Conservation (phyloP, 129 eudicot species). For the Solidago caesia region DNA sequence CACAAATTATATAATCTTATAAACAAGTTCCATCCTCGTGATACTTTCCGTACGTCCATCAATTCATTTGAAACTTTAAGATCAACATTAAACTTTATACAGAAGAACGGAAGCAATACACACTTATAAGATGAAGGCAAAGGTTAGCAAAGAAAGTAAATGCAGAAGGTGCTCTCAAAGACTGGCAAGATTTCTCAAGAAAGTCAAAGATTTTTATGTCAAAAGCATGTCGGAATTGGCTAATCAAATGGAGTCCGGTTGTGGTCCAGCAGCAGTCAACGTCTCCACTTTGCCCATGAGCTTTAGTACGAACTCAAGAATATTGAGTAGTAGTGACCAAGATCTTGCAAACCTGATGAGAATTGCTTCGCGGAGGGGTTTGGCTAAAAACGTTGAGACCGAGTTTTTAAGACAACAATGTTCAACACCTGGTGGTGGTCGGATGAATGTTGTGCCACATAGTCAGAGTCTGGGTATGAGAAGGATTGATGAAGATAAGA, state of each 20-base stretch:
- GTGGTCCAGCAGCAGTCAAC: slow-evolving; percentile 34
- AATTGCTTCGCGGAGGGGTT: slow-evolving; percentile 33
- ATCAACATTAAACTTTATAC: not conserved
- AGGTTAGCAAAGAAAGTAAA: slow-evolving; percentile 15
- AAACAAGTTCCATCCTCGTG: not conserved
- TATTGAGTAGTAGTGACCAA: slow-evolving; percentile 18
- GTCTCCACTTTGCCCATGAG: slow-evolving; percentile 44
- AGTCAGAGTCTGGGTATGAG: slow-evolving; percentile 36
- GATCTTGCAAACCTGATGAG: slow-evolving; percentile 44
- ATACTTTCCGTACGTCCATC: slow-evolving; percentile 4
- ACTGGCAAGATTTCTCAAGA: slow-evolving; percentile 33
- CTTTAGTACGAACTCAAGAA: slow-evolving; percentile 31
- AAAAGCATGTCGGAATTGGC: slow-evolving; percentile 38
- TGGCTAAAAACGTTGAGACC: slow-evolving; percentile 22
- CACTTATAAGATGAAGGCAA: slow-evolving; percentile 21
- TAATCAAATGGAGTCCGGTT: slow-evolving; percentile 24
- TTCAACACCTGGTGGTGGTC: not conserved
- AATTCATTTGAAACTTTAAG: not conserved
- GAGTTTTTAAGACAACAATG: slow-evolving; percentile 26
- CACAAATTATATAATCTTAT: slow-evolving; percentile 14
- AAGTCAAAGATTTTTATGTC: slow-evolving; percentile 36
- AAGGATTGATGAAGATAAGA: slow-evolving; percentile 48
- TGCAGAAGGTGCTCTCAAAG: slow-evolving; percentile 16
- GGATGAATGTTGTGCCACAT: slow-evolving; percentile 7
- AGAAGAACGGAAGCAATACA: not conserved